phyloP scores from a whole-genome alignment of 23 red algal species.

The Gracilaria caudata region DNA sequence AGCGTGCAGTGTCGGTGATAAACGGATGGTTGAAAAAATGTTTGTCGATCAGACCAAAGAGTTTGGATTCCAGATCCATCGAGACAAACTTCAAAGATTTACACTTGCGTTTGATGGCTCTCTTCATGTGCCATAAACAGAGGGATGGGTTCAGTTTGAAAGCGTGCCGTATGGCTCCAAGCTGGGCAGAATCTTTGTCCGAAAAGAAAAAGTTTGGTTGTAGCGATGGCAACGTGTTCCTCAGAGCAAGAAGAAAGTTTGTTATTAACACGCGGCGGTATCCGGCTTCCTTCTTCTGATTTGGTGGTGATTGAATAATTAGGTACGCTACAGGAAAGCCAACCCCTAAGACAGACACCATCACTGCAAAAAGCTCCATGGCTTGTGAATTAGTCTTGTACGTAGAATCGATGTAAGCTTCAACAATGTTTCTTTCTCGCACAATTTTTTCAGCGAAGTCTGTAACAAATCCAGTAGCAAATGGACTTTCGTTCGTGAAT shows the following conservation, averaged over 20 bases:
- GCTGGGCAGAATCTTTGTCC: not conserved
- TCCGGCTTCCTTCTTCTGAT: too few relatives aligned
- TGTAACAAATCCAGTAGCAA: not conserved
- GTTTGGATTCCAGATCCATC: not conserved
- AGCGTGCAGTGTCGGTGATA: too few relatives aligned
- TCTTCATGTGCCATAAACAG: not conserved
- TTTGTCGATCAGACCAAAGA: not conserved
- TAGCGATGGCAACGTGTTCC: not conserved
- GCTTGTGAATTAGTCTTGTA: not conserved
- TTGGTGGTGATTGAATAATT: too few relatives aligned
- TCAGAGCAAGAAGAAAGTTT: too few relatives aligned
- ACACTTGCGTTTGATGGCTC: not conserved
- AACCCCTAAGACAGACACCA: not conserved
- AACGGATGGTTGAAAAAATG: not conserved
- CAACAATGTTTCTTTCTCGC: not conserved
- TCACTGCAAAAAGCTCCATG: slow-evolving; percentile 7
- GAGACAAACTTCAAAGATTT: not conserved
- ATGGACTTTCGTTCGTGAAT: not conserved
- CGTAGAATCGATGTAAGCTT: not conserved
- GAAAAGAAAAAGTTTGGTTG: not conserved
- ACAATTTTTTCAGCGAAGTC: not conserved
- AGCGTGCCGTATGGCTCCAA: not conserved
- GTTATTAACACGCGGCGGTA: too few relatives aligned
- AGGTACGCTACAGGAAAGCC: not conserved
- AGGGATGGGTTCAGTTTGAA: not conserved